Percentiles rank a stretch among this genome's conserved stretches.
These are phyloP conservation scores for Phytophthora tubulina DNA, from an alignment of 352 stramenopile genomes.

Conservation along the genomic window DNA sequence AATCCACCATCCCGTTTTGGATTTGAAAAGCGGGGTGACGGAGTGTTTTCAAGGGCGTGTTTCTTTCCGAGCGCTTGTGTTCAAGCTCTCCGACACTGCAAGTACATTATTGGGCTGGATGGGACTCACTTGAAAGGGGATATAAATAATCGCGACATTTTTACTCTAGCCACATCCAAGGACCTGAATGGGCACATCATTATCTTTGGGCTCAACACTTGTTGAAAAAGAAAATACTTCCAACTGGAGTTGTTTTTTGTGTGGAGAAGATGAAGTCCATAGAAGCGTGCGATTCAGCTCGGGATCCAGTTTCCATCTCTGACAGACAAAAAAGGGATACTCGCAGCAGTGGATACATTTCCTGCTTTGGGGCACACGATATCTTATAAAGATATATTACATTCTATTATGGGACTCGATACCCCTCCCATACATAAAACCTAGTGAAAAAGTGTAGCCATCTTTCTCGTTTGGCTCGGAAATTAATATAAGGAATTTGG, in stretches of 20 bases:
- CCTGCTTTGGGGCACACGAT: too few species aligned
- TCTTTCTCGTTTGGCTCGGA: too few species aligned
- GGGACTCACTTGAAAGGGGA: constrained; percentile 34
- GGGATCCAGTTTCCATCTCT: background rate
- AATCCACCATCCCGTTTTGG: too few species aligned
- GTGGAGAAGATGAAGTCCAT: background rate
- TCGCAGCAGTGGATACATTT: too few species aligned
- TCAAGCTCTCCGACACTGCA: background rate
- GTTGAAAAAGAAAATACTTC: constrained; percentile 32
- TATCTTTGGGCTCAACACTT: background rate
- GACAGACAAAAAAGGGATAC: too few species aligned
- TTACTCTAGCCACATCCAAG: constrained; percentile 31
- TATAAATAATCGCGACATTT: constrained; percentile 37
- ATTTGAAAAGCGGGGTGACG: too few species aligned
- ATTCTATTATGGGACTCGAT: too few species aligned
- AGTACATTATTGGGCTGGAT: constrained; percentile 13
- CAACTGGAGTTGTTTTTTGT: constrained; percentile 34
- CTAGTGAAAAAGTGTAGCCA: too few species aligned
- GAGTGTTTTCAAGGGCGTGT: background rate
- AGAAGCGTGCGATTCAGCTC: too few species aligned
- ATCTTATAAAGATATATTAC: too few species aligned
- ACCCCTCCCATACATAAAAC: too few species aligned
- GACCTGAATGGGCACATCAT: constrained; percentile 39
- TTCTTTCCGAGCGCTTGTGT: background rate
- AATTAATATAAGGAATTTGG: too few species aligned